These are phyloP conservation scores for Rhododendron molle DNA, from an alignment of 148 eudicot genomes.

Conservation along the genomic window DNA sequence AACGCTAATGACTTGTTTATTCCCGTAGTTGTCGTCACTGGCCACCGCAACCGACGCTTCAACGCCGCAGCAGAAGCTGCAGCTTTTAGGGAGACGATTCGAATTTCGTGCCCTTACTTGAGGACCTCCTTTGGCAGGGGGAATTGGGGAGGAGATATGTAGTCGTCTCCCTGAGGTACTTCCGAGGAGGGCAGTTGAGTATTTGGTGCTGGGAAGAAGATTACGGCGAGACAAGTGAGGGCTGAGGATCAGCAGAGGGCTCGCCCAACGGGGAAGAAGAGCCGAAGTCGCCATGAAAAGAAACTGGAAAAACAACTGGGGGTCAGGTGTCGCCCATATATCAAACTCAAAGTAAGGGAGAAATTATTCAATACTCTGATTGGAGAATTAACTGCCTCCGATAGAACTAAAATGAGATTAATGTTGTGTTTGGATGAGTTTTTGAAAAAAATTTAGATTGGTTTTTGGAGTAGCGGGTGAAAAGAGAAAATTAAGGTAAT, in stretches of 20 bases:
- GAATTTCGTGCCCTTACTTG: constrained; percentile 8
- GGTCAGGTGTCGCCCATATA: too few relatives aligned
- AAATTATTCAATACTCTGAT: too few relatives aligned
- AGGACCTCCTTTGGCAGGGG: neutral
- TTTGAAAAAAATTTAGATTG: too few relatives aligned
- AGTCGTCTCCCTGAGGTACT: neutral
- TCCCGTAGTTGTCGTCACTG: constrained; percentile 51
- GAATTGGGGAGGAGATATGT: constrained; percentile 7
- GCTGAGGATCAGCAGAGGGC: neutral
- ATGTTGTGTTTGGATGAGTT: too few relatives aligned
- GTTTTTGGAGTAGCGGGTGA: too few relatives aligned
- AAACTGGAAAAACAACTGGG: neutral
- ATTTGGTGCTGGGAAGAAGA: neutral
- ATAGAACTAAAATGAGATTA: too few relatives aligned
- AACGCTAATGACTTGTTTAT: constrained; percentile 68
- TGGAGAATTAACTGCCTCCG: too few relatives aligned
- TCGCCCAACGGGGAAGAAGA: constrained; percentile 9
- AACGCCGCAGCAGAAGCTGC: constrained; percentile 23
- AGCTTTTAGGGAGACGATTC: neutral
- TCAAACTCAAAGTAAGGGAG: neutral
- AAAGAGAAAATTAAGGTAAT: too few relatives aligned
- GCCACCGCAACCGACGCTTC: constrained; percentile 36
- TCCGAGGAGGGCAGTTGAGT: neutral
- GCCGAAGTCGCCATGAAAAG: constrained; percentile 7
- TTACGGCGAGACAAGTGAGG: constrained; percentile 4